These are phyloP conservation scores for Salix koriyanagi DNA, from an alignment of 345 rosid species.

Conservation along the genomic window DNA sequence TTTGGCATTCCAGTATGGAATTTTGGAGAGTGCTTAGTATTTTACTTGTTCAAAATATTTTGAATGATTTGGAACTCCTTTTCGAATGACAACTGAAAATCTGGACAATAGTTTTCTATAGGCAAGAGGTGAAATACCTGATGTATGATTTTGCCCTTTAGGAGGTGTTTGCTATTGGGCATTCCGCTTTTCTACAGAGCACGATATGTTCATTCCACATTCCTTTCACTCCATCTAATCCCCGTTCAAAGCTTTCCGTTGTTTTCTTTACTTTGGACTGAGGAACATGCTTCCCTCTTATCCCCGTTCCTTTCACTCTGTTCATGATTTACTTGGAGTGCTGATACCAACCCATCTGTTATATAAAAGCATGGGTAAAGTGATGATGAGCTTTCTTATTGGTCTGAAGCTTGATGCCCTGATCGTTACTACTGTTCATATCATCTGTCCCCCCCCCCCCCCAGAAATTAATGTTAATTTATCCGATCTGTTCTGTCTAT, in stretches of 20 bases:
- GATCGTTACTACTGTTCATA: not conserved
- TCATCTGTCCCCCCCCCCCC: not conserved
- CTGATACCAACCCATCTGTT: not conserved
- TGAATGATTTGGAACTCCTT: not conserved
- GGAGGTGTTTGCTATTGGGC: not conserved
- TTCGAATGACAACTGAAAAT: not conserved
- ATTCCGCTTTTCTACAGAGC: not conserved
- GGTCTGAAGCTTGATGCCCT: not conserved
- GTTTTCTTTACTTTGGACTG: not conserved
- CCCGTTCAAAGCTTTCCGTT: not conserved
- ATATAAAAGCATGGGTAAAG: not conserved
- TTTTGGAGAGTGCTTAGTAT: not conserved
- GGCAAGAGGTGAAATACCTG: not conserved
- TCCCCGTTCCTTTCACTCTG: not conserved
- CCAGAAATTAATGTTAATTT: not conserved
- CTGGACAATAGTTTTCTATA: not conserved
- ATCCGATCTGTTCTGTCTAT: not conserved
- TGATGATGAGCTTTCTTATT: not conserved
- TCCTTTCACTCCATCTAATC: too few relatives aligned
- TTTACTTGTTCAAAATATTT: too few relatives aligned
- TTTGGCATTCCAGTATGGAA: not conserved
- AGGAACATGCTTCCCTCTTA: not conserved
- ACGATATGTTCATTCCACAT: too few relatives aligned
- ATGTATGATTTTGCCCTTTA: not conserved
- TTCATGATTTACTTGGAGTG: not conserved